phyloP scores from a whole-genome alignment of 371 early-diverging fungal genomes.

The Circinella umbellata region DNA sequence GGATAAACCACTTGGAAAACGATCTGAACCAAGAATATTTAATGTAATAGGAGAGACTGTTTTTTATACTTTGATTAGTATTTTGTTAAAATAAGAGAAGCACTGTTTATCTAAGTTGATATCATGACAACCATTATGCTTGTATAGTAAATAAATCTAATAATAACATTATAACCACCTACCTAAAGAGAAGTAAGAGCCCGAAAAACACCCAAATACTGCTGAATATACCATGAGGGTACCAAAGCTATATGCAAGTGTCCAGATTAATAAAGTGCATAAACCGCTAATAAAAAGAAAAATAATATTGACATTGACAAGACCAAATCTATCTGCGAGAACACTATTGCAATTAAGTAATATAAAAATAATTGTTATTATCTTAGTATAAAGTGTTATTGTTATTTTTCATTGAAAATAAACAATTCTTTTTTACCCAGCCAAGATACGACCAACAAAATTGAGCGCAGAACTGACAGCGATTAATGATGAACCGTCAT shows the following conservation, averaged over 20 bases:
- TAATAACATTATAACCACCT: conserved; percentile 7
- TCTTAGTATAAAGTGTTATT: neutral
- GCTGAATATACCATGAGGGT: conserved; percentile 42
- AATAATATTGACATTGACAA: conserved; percentile 41
- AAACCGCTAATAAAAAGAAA: conserved; percentile 37
- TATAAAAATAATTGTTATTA: neutral
- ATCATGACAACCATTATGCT: neutral
- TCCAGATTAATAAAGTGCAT: conserved; percentile 55
- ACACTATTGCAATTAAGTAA: neutral
- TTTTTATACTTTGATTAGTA: neutral
- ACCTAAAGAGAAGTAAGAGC: conserved; percentile 44
- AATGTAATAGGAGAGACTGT: conserved; percentile 41
- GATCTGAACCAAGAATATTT: conserved; percentile 38
- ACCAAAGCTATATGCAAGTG: conserved; percentile 47
- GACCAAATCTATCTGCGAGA: conserved; percentile 53
- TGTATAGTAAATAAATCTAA: neutral
- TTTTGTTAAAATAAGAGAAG: too few species aligned
- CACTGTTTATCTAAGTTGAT: neutral
- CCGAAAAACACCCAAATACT: conserved; percentile 48
- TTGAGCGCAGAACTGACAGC: conserved; percentile 56
- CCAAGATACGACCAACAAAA: conserved; percentile 62
- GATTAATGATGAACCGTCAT: conserved; percentile 36
- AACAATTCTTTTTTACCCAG: conserved; percentile 26
- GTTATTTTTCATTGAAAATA: too few species aligned
- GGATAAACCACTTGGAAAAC: conserved; percentile 42